phyloP scores from a whole-genome alignment of 208 protist genomes.

The Trypanosomatidae sp. region DNA sequence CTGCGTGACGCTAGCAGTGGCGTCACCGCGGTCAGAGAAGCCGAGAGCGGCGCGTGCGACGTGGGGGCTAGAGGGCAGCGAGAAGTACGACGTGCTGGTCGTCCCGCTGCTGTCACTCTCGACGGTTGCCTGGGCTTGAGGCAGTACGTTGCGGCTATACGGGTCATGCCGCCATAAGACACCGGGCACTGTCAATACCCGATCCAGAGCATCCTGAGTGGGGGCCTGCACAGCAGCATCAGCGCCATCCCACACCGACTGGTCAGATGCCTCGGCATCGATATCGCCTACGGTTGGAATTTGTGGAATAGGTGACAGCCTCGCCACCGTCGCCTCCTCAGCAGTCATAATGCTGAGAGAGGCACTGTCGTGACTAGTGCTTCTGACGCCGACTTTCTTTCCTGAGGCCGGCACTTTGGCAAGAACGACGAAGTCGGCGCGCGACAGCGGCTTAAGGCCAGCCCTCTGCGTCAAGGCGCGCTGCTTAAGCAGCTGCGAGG shows the following conservation, averaged over 20 bases:
- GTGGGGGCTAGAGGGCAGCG: constrained; percentile 2
- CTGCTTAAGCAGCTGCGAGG: constrained; percentile 6
- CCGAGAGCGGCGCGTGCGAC: background rate
- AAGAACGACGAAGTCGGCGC: background rate
- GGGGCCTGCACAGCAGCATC: constrained; percentile 2
- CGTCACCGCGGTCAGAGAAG: background rate
- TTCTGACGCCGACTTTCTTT: background rate
- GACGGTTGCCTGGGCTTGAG: background rate
- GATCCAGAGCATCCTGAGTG: constrained; percentile 23
- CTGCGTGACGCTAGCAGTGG: constrained; percentile 5
- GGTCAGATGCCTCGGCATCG: constrained; percentile 2
- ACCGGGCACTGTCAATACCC: constrained; percentile 33
- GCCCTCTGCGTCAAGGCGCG: background rate
- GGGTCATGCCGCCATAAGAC: constrained; percentile 72
- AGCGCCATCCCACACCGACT: background rate
- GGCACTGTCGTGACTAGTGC: background rate
- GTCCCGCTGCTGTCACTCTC: background rate
- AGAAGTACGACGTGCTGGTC: constrained; percentile 1
- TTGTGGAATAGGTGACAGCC: constrained; percentile 26
- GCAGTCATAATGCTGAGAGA: background rate
- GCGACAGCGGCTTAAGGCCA: background rate
- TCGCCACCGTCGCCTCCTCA: constrained; percentile 9
- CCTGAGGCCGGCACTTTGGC: background rate
- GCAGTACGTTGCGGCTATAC: constrained; percentile 51
- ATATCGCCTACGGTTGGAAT: background rate